Evolutionary conservation across 2,329 filamentous ascomycete species (phyloP).

Genomic region (Dothiorella sarmentorum): DNA sequence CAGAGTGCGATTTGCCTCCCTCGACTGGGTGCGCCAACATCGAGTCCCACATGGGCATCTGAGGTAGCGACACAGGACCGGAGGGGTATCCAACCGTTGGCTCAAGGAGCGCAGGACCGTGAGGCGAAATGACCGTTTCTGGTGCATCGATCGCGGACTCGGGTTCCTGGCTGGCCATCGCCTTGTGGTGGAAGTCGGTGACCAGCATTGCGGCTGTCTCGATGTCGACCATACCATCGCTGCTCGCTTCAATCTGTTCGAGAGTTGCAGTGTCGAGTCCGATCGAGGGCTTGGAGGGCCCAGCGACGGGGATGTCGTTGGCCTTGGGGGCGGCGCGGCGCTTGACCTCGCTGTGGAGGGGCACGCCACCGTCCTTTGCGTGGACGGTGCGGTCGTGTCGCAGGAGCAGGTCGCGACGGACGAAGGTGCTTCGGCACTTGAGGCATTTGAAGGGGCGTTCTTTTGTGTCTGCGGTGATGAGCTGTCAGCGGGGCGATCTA

Average conservation of each 20-base stretch:
- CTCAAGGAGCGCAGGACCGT: constrained; percentile 70
- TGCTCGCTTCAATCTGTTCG: constrained; percentile 88
- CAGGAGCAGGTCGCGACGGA: constrained; percentile 91
- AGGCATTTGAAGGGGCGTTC: constrained; percentile 97
- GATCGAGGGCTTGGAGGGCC: constrained; percentile 72
- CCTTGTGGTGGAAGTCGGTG: constrained; percentile 96
- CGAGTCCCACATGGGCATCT: constrained; percentile 80
- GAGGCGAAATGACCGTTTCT: constrained; percentile 69
- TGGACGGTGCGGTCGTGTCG: constrained; percentile 98
- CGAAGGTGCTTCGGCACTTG: constrained; percentile 98
- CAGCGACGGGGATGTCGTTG: constrained; percentile 51
- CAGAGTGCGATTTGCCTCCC: constrained; percentile 73
- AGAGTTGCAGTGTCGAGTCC: constrained; percentile 80
- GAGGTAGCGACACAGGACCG: constrained; percentile 75
- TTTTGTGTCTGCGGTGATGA: constrained; percentile 74
- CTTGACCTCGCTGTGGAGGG: constrained; percentile 91
- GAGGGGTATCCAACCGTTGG: constrained; percentile 69
- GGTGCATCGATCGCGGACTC: constrained; percentile 53
- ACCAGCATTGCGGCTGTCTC: constrained; percentile 98
- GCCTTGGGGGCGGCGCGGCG: constrained; percentile 71
- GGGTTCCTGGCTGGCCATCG: constrained; percentile 67
- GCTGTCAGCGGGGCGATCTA: constrained; percentile 22
- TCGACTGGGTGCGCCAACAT: constrained; percentile 70
- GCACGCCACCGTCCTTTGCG: constrained; percentile 93
- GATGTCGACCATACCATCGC: constrained; percentile 88